These are phyloP conservation scores for Pelargonium exstipulatum DNA, from an alignment of 441 rosid genomes.

Conservation along the genomic window DNA sequence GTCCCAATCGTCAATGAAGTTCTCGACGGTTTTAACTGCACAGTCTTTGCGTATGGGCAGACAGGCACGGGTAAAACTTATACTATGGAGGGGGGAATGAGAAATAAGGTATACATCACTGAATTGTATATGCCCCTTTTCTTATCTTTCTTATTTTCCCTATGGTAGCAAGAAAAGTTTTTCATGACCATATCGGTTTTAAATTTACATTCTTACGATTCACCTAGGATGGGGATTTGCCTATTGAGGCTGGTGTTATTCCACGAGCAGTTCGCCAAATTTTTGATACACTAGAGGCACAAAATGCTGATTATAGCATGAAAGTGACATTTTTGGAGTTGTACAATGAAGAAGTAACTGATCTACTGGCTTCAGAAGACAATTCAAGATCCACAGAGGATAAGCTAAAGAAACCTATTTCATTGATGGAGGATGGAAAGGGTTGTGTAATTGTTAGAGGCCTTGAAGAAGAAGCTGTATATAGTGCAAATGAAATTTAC, in stretches of 20 bases:
- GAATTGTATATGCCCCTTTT: not conserved
- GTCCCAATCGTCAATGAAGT: slow-evolving; percentile 80
- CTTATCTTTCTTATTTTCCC: not conserved
- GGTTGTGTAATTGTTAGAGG: slow-evolving; percentile 87
- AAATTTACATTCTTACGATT: not conserved
- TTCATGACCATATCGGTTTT: not conserved
- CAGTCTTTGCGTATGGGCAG: slow-evolving; percentile 91
- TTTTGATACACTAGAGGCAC: slow-evolving; percentile 70
- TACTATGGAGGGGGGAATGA: slow-evolving; percentile 96
- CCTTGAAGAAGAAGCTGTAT: slow-evolving; percentile 84
- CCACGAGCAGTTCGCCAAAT: slow-evolving; percentile 87
- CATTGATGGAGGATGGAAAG: slow-evolving; percentile 89
- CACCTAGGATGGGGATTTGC: slow-evolving; percentile 77
- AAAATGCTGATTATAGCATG: slow-evolving; percentile 86
- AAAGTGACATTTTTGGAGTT: slow-evolving; percentile 88
- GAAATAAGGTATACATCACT: slow-evolving; percentile 54
- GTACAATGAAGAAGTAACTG: slow-evolving; percentile 86
- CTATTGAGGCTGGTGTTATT: slow-evolving; percentile 91
- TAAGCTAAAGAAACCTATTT: slow-evolving; percentile 70
- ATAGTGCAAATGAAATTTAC: slow-evolving; percentile 81
- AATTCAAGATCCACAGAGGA: slow-evolving; percentile 47
- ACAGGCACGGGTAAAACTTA: slow-evolving; percentile 57
- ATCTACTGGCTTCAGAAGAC: slow-evolving; percentile 73
- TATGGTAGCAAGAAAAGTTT: not conserved
- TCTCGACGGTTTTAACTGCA: slow-evolving; percentile 87